Evolutionary conservation across 768 basidiomycete genomes (phyloP).

Genomic region (Amanita rubescens): DNA sequence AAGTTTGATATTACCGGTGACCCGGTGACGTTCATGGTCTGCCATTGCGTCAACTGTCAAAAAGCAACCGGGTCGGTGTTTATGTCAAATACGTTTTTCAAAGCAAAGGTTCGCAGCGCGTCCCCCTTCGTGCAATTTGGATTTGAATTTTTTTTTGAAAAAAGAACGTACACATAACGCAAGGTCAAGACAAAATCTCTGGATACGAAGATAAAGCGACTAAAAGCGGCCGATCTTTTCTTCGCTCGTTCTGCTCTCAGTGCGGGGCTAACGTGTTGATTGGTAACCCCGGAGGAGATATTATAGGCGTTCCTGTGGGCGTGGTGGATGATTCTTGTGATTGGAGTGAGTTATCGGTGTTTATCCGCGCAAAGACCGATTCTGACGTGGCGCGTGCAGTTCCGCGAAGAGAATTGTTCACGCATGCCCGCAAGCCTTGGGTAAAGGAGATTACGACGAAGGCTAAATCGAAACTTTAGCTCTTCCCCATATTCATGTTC

Average conservation of each 20-base stretch:
- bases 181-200: conserved; percentile 18
- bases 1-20: conserved; percentile 20
- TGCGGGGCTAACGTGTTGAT: conserved; percentile 24
- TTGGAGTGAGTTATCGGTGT: conserved; percentile 16
- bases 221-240: conserved; percentile 19
- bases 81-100: conserved; percentile 25
- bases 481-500: no score
- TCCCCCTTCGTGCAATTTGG: neutral
- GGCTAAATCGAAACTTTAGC: conserved; percentile 5
- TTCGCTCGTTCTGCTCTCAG: conserved; percentile 23
- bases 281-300: conserved; percentile 13
- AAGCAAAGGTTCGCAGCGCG: conserved; percentile 16
- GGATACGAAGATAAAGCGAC: conserved; percentile 20
- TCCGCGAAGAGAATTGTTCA: conserved; percentile 16
- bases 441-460: conserved; percentile 17
- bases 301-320: conserved; percentile 17
- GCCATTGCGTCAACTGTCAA: conserved; percentile 29
- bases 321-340: conserved; percentile 15
- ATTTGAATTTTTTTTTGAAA: no score
- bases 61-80: conserved; percentile 24
- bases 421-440: conserved; percentile 13
- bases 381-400: conserved; percentile 5
- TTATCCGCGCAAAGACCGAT: neutral
- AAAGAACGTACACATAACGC: conserved; percentile 18
- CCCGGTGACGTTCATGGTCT: conserved; percentile 24